Evolutionary conservation across 257 asterid genomes (phyloP).

Genomic region (Solanum bukasovii): DNA sequence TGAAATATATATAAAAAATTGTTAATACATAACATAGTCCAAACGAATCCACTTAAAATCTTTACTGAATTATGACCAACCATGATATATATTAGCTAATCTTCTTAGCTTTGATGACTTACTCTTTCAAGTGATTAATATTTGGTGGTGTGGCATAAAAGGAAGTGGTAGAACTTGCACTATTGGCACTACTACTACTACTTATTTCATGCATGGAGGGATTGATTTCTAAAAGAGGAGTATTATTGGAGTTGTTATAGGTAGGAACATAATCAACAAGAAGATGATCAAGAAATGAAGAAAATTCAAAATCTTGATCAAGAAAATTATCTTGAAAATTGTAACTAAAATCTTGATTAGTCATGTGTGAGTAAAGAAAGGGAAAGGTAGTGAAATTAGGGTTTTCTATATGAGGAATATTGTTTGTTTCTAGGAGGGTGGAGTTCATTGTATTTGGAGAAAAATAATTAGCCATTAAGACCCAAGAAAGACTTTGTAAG

Average conservation of each 20-base stretch:
- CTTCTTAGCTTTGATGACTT: not conserved
- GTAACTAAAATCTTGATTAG: not conserved
- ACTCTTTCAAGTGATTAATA: conserved; percentile 2
- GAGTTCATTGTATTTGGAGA: not conserved
- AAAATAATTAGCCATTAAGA: not conserved
- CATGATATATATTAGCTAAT: not conserved
- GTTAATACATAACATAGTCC: not conserved
- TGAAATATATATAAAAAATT: not conserved
- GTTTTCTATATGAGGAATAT: not conserved
- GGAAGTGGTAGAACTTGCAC: not conserved
- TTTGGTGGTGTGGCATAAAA: not conserved
- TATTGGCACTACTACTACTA: conserved; percentile 1
- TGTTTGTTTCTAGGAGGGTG: not conserved
- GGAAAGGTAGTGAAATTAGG: not conserved
- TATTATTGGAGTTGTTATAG: not conserved
- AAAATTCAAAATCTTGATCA: conserved; percentile 4
- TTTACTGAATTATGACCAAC: not conserved
- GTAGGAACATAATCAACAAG: not conserved
- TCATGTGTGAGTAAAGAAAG: not conserved
- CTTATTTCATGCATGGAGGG: not conserved
- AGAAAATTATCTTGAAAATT: not conserved
- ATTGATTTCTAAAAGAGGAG: not conserved
- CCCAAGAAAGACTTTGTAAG: not conserved
- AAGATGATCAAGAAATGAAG: not conserved
- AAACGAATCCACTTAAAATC: not conserved